These are phyloP conservation scores for Luffa acutangula DNA, from an alignment of 306 rosid species.

Conservation along the genomic window DNA sequence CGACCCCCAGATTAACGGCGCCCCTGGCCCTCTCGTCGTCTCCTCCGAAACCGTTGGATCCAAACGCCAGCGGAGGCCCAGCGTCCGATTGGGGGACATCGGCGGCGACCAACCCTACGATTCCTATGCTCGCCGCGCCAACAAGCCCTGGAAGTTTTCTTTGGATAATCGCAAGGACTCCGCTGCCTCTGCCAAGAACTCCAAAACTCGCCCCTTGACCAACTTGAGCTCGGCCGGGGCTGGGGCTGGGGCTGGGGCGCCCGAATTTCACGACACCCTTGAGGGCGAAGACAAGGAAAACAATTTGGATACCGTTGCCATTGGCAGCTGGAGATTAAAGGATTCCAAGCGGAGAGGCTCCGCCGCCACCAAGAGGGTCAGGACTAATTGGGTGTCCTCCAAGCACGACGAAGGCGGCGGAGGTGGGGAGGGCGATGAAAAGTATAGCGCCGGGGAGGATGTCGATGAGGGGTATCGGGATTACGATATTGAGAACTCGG, in stretches of 20 bases:
- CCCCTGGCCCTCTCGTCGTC: slow-evolving; percentile 14
- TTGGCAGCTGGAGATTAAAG: slow-evolving; percentile 82
- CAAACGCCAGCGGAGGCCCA: slow-evolving; percentile 84
- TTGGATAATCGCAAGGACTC: slow-evolving; percentile 28
- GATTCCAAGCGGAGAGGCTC: slow-evolving; percentile 75
- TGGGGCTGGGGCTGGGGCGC: too few relatives aligned
- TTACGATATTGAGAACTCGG: slow-evolving; percentile 68
- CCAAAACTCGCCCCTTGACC: slow-evolving; percentile 74
- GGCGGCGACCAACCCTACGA: slow-evolving; percentile 86
- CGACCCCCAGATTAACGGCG: slow-evolving; percentile 45
- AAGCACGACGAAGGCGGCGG: slow-evolving; percentile 54
- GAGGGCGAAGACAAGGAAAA: slow-evolving; percentile 48
- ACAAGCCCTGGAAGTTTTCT: slow-evolving; percentile 55
- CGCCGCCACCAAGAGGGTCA: slow-evolving; percentile 46
- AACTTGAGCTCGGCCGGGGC: slow-evolving; percentile 40
- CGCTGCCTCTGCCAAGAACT: slow-evolving; percentile 43
- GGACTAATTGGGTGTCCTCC: slow-evolving; percentile 82
- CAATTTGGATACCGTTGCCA: slow-evolving; percentile 58
- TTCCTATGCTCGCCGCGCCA: slow-evolving; percentile 48
- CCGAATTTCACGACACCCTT: slow-evolving; percentile 48
- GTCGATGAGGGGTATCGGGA: slow-evolving; percentile 61
- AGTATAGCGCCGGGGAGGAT: slow-evolving; percentile 62
- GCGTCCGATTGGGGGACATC: slow-evolving; percentile 90
- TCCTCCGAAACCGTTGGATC: slow-evolving; percentile 53
- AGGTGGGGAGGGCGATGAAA: slow-evolving; percentile 42